Conservation (phyloP, 768 basidiomycete species). For the Lactifluus volemus region DNA sequence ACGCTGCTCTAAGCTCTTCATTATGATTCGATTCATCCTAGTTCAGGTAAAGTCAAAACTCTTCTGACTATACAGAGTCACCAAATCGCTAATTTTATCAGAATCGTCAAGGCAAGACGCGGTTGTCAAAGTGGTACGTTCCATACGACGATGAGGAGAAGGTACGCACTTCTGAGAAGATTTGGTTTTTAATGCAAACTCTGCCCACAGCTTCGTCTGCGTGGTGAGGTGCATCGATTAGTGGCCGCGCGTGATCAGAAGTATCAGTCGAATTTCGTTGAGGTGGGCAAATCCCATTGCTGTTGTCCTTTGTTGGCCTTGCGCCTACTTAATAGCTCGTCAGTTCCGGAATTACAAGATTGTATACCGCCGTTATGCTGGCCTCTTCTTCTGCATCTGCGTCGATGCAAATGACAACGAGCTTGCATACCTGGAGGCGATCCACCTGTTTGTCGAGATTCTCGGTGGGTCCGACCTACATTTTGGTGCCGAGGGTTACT, state of each 20-base stretch:
- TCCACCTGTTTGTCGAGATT: conserved; percentile 97
- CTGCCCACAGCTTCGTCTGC: conserved; percentile 63
- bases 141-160: conserved; percentile 99
- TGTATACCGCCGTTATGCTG: conserved; percentile 94
- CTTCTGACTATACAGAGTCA: not conserved
- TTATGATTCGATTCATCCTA: conserved; percentile 95
- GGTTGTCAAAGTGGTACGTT: conserved; percentile 97
- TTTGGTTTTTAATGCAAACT: not conserved
- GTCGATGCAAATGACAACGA: conserved; percentile 99
- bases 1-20: not conserved
- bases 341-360: conserved; percentile 98
- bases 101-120: conserved; percentile 98
- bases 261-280: conserved; percentile 98
- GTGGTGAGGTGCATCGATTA: conserved; percentile 93
- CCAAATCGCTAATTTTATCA: conserved; percentile 27
- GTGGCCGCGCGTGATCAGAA: conserved; percentile 97
- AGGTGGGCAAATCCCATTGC: conserved; percentile 45
- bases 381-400: conserved; percentile 95
- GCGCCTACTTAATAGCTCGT: conserved; percentile 7
- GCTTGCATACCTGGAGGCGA: conserved; percentile 92
- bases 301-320: not conserved
- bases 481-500: not conserved
- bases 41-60: conserved; percentile 61
- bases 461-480: conserved; percentile 53
- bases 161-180: conserved; percentile 34